phyloP scores from a whole-genome alignment of 2,329 filamentous ascomycete genomes.

The Pyrenophora graminea region DNA sequence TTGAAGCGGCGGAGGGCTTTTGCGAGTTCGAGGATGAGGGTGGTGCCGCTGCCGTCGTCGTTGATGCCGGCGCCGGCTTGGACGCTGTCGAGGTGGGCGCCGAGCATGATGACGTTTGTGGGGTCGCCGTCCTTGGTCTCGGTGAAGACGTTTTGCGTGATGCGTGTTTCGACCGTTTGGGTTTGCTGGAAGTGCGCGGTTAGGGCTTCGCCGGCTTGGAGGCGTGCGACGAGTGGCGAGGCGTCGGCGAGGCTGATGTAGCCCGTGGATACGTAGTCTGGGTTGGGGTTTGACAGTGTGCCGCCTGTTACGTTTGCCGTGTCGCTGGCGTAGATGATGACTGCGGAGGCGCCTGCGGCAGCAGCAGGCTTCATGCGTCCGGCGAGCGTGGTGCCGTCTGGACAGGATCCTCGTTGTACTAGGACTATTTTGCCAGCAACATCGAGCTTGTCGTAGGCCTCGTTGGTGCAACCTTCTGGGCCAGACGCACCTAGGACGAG shows the following conservation, averaged over 20 bases:
- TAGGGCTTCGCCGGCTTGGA: slow-evolving; percentile 48
- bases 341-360: slow-evolving; percentile 48
- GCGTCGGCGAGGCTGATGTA: slow-evolving; percentile 54
- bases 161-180: slow-evolving; percentile 54
- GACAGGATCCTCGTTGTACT: slow-evolving; percentile 49
- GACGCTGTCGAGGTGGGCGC: slow-evolving; percentile 47
- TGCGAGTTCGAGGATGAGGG: slow-evolving; percentile 45
- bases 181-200: slow-evolving; percentile 52
- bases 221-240: slow-evolving; percentile 45
- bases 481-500: slow-evolving; percentile 50
- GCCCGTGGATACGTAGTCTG: slow-evolving; percentile 44
- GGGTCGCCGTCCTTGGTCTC: slow-evolving; percentile 46
- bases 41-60: slow-evolving; percentile 48
- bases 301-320: slow-evolving; percentile 47
- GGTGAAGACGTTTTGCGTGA: slow-evolving; percentile 52
- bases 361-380: slow-evolving; percentile 48
- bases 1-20: slow-evolving; percentile 45
- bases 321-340: slow-evolving; percentile 51
- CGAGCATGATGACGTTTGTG: slow-evolving; percentile 46
- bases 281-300: slow-evolving; percentile 46
- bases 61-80: slow-evolving; percentile 48
- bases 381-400: slow-evolving; percentile 49
- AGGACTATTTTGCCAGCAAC: slow-evolving; percentile 50
- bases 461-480: slow-evolving; percentile 47
- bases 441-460: slow-evolving; percentile 45